A percentile compares a stretch with the other conserved stretches of the same genome.
Evolutionary conservation across 352 stramenopile genomes (phyloP).

Genomic region (Globisporangium echinulatum): DNA sequence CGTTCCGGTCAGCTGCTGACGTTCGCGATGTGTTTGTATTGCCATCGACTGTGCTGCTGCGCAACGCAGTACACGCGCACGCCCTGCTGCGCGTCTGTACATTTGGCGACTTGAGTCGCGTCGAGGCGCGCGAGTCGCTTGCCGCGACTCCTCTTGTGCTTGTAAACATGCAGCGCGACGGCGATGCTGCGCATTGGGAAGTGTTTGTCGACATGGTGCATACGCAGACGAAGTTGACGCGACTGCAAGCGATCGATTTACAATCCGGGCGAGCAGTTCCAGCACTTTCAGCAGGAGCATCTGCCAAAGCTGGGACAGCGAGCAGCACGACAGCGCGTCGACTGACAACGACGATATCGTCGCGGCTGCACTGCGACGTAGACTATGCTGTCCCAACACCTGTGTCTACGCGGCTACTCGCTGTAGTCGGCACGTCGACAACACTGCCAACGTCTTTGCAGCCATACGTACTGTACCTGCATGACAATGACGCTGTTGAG

Average conservation of each 20-base stretch:
- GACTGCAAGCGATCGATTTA: no score
- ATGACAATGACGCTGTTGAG: constrained; percentile 3
- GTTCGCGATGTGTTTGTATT: constrained; percentile 6
- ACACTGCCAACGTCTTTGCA: constrained; percentile 22
- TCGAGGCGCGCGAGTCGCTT: constrained; percentile 24
- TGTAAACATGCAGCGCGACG: constrained; percentile 27
- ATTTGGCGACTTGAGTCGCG: constrained; percentile 24
- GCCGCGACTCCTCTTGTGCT: constrained; percentile 34
- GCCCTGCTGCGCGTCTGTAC: constrained; percentile 24
- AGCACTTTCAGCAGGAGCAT: background rate
- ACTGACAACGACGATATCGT: constrained; percentile 12
- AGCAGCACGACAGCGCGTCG: background rate
- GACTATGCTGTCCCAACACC: constrained; percentile 20
- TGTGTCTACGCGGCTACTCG: constrained; percentile 25
- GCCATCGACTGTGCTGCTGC: constrained; percentile 8
- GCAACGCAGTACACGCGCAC: background rate
- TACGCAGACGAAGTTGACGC: constrained; percentile 1
- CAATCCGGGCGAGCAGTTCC: no score
- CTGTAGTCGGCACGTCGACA: constrained; percentile 14
- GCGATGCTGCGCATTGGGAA: constrained; percentile 26
- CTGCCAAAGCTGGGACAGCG: background rate
- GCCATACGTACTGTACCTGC: constrained; percentile 23
- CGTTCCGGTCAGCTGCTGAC: constrained; percentile 1
- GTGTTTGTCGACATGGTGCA: constrained; percentile 40
- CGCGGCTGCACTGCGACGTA: constrained; percentile 17